These are phyloP conservation scores for Aristolochia contorta DNA, from an alignment of 164 flowering plant genomes.

Conservation along the genomic window DNA sequence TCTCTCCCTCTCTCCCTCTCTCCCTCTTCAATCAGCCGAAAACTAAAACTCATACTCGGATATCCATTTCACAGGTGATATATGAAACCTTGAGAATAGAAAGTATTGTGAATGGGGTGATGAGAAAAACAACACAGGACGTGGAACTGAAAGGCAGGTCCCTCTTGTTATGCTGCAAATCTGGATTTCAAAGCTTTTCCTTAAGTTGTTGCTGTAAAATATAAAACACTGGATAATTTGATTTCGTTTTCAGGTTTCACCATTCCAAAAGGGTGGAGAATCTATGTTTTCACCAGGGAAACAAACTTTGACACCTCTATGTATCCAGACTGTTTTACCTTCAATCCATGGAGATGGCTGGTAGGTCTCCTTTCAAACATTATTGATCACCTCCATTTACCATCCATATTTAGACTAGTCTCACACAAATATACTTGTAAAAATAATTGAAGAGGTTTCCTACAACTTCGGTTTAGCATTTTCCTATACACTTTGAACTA, in stretches of 20 bases:
- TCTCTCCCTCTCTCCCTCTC: no score
- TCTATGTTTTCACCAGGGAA: slow-evolving; percentile 44
- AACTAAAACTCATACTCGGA: neutral
- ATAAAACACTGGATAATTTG: no score
- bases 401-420: neutral
- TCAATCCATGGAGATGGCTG: slow-evolving; percentile 67
- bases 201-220: no score
- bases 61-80: slow-evolving; percentile 30
- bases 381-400: neutral
- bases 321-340: slow-evolving; percentile 38
- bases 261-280: slow-evolving; percentile 56
- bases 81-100: slow-evolving; percentile 41
- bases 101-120: slow-evolving; percentile 39
- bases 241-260: slow-evolving; percentile 24
- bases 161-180: neutral
- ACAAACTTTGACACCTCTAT: slow-evolving; percentile 33
- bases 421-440: no score
- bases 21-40: no score
- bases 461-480: no score
- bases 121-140: slow-evolving; percentile 35
- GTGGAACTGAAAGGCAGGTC: slow-evolving; percentile 41
- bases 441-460: no score
- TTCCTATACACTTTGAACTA: no score
- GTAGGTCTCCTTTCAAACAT: slow-evolving; percentile 12
- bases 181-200: neutral